Evolutionary conservation across 805 yeast genomes (phyloP).

Genomic region (Clavispora vitiphila): DNA sequence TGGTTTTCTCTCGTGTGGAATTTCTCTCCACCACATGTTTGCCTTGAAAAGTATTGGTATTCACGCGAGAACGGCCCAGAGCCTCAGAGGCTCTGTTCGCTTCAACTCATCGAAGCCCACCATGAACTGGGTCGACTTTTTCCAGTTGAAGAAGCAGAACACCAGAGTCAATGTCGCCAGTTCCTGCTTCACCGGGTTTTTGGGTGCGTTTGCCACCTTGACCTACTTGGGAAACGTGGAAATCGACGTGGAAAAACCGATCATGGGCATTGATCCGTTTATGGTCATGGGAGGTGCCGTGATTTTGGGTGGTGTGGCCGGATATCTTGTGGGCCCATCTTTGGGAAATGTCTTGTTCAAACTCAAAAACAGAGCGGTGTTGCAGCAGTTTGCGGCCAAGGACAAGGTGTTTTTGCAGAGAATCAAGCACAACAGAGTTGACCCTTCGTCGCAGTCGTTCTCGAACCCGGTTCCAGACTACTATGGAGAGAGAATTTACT

Average conservation of each 20-base stretch:
- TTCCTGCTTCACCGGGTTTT: conserved; percentile 61
- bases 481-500: conserved; percentile 92
- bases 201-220: conserved; percentile 68
- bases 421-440: conserved; percentile 76
- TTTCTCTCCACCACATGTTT: conserved; percentile 1
- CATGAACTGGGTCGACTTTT: conserved; percentile 77
- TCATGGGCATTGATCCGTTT: conserved; percentile 87
- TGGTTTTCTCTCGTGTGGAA: neutral
- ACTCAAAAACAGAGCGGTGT: conserved; percentile 41
- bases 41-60: conserved; percentile 12
- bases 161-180: conserved; percentile 64
- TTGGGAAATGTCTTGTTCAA: conserved; percentile 71
- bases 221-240: conserved; percentile 73
- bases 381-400: conserved; percentile 50
- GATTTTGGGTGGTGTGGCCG: conserved; percentile 65
- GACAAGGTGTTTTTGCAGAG: conserved; percentile 72
- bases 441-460: conserved; percentile 85
- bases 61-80: conserved; percentile 6
- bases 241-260: conserved; percentile 79
- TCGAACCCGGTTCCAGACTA: conserved; percentile 97
- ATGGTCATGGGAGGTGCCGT: conserved; percentile 74
- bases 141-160: conserved; percentile 69
- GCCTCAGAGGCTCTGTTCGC: conserved; percentile 10
- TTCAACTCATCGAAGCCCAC: conserved; percentile 19
- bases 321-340: conserved; percentile 78